Conservation (phyloP, 2,329 filamentous ascomycete genomes). For the Fusarium sp. region DNA sequence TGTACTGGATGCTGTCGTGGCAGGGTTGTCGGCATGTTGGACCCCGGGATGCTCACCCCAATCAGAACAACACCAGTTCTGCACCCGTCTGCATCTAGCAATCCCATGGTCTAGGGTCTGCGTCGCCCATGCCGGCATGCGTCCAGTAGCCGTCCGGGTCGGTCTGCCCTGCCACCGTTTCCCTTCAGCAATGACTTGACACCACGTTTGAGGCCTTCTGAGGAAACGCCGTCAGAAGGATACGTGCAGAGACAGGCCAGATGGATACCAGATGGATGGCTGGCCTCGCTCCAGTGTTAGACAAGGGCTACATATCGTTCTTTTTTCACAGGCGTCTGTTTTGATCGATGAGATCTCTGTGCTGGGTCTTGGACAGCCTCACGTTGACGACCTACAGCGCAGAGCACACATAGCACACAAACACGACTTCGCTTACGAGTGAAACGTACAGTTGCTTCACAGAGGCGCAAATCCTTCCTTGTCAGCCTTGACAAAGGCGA, state of each 20-base stretch:
- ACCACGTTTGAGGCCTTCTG: conserved; percentile 39
- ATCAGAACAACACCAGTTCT: conserved; percentile 29
- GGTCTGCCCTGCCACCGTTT: conserved; percentile 20
- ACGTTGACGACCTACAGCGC: conserved; percentile 3
- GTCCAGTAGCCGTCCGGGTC: conserved; percentile 18
- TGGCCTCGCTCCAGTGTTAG: conserved; percentile 33
- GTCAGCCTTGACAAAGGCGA: conserved; percentile 31
- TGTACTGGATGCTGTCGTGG: conserved; percentile 33
- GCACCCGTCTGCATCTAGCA: conserved; percentile 41
- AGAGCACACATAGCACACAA: neutral
- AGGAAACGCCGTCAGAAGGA: conserved; percentile 34
- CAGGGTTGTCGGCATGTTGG: conserved; percentile 32
- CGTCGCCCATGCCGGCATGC: conserved; percentile 11
- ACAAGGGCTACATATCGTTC: conserved; percentile 16
- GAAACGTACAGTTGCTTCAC: conserved; percentile 28
- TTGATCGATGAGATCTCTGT: conserved; percentile 4
- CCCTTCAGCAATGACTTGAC: conserved; percentile 26
- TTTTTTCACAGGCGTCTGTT: conserved; percentile 1
- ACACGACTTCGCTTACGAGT: conserved; percentile 15
- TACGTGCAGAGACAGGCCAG: conserved; percentile 31
- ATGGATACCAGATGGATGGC: conserved; percentile 34
- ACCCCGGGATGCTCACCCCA: conserved; percentile 24
- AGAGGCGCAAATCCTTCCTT: conserved; percentile 25
- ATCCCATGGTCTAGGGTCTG: conserved; percentile 27
- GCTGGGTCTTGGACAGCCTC: conserved; percentile 13